phyloP scores from a whole-genome alignment of 495 filamentous ascomycete genomes.

The Pseudomonodictys pantanalensis region DNA sequence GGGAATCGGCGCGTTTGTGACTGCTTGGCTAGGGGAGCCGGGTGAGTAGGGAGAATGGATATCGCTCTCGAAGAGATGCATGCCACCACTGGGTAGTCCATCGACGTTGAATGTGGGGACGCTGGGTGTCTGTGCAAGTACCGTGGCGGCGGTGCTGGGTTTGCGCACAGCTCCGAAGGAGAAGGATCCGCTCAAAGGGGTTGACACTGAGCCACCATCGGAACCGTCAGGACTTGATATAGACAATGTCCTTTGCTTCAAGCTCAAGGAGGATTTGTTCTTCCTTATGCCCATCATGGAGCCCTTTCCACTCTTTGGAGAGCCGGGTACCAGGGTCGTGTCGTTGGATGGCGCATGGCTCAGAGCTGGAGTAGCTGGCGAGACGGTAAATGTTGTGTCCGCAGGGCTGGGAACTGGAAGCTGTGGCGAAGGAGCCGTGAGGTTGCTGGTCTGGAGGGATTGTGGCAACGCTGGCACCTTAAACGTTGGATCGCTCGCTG shows the following conservation, averaged over 20 bases:
- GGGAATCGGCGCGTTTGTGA: conserved; percentile 61
- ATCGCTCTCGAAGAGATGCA: conserved; percentile 81
- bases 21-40: conserved; percentile 54
- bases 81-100: conserved; percentile 59
- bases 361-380: conserved; percentile 33
- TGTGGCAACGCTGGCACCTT: conserved; percentile 34
- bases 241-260: conserved; percentile 73
- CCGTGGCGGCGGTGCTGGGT: conserved; percentile 42
- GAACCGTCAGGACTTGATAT: conserved; percentile 66
- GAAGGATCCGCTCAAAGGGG: conserved; percentile 68
- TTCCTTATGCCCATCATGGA: conserved; percentile 59
- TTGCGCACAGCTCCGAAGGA: conserved; percentile 46
- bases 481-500: conserved; percentile 16
- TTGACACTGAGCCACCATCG: conserved; percentile 68
- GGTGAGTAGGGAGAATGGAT: conserved; percentile 72
- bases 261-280: conserved; percentile 73
- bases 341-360: conserved; percentile 28
- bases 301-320: conserved; percentile 30
- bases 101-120: conserved; percentile 54
- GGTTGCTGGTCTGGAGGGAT: conserved; percentile 3
- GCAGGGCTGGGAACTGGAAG: conserved; percentile 28
- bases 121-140: conserved; percentile 68
- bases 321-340: conserved; percentile 22
- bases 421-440: conserved; percentile 27
- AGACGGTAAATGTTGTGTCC: conserved; percentile 34